Conservation (phyloP, 2,329 filamentous ascomycete genomes). For the Aspergillus fijiensis region DNA sequence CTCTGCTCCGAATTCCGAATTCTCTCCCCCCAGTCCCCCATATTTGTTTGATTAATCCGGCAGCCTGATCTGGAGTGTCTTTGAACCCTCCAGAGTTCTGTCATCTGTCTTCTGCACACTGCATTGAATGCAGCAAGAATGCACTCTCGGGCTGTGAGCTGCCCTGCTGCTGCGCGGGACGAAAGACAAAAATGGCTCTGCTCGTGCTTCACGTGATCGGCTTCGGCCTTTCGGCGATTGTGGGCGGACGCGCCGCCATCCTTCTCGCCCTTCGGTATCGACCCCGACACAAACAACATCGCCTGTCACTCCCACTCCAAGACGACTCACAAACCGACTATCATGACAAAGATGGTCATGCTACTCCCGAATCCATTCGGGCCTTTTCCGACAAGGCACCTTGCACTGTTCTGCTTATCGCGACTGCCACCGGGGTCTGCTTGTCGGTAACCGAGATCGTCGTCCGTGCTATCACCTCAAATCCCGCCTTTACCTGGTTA, state of each 20-base stretch:
- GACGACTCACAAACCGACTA: not conserved
- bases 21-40: not conserved
- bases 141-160: not conserved
- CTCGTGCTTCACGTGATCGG: not conserved
- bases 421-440: not conserved
- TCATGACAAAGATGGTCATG: not conserved
- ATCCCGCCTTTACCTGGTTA: not conserved
- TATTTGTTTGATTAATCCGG: not conserved
- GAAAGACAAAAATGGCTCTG: not conserved
- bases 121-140: not conserved
- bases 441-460: not conserved
- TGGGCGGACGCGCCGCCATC: not conserved
- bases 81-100: too few species aligned
- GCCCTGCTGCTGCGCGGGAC: not conserved
- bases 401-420: not conserved
- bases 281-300: not conserved
- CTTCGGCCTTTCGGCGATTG: not conserved
- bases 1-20: not conserved
- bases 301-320: not conserved
- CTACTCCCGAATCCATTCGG: not conserved
- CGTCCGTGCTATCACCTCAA: not conserved
- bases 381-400: not conserved
- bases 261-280: not conserved
- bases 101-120: not conserved
- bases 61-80: not conserved